Evolutionary conservation across 176 grass and related monocot species (phyloP).

Genomic region (Coix lacrymajobi): DNA sequence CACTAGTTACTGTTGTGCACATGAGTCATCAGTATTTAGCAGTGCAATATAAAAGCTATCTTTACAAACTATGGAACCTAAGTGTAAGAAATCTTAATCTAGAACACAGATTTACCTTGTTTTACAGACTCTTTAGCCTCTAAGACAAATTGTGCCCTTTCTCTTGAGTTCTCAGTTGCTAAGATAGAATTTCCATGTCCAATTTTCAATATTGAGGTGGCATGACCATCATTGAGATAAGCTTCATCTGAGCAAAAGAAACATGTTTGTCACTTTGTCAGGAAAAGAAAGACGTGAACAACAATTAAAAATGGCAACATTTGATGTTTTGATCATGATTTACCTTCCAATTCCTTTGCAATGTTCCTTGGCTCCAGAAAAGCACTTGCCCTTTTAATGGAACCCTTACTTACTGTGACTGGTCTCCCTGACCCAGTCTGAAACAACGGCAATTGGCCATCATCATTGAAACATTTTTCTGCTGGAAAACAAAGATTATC

Average conservation of each 20-base stretch:
- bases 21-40: slow-evolving; percentile 20
- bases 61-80: neutral
- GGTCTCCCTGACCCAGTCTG: slow-evolving; percentile 35
- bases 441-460: slow-evolving; percentile 36
- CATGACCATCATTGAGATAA: slow-evolving; percentile 28
- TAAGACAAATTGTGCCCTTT: slow-evolving; percentile 33
- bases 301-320: neutral
- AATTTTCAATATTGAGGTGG: slow-evolving; percentile 38
- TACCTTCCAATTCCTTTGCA: slow-evolving; percentile 51
- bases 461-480: slow-evolving; percentile 25
- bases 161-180: slow-evolving; percentile 33
- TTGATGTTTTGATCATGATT: neutral
- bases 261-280: neutral
- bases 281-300: neutral
- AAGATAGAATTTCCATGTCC: slow-evolving; percentile 39
- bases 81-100: slow-evolving; percentile 26
- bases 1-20: slow-evolving; percentile 24
- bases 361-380: slow-evolving; percentile 61
- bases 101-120: slow-evolving; percentile 33
- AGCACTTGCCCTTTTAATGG: slow-evolving; percentile 44
- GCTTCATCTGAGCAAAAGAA: slow-evolving; percentile 43
- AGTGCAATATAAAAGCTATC: slow-evolving; percentile 27
- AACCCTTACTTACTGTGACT: slow-evolving; percentile 53
- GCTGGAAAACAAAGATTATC: slow-evolving; percentile 14
- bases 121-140: slow-evolving; percentile 31